Conservation (phyloP, 768 basidiomycete species). For the Melanogaster broomeanus region DNA sequence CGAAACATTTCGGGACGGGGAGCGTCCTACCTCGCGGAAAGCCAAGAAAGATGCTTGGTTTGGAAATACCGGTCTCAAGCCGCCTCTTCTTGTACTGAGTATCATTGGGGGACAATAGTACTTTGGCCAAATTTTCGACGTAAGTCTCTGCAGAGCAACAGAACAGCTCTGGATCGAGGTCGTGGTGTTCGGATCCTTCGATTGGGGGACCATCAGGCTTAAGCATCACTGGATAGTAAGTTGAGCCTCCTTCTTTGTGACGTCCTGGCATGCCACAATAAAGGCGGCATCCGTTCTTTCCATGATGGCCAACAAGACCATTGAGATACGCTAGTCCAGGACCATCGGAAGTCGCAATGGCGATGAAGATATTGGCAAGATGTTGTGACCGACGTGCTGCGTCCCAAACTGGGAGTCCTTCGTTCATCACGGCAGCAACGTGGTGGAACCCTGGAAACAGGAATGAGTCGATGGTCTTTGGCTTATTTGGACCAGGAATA, state of each 20-base stretch:
- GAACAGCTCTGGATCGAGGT: neutral
- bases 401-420: conserved; percentile 24
- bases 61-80: conserved; percentile 33
- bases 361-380: conserved; percentile 12
- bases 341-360: conserved; percentile 31
- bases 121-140: no score
- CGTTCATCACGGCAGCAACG: conserved; percentile 14
- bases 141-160: no score
- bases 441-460: conserved; percentile 16
- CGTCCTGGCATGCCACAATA: conserved; percentile 33
- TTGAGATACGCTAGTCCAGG: conserved; percentile 33
- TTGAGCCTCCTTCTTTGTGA: conserved; percentile 29
- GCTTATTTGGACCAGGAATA: conserved; percentile 37
- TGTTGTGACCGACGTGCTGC: conserved; percentile 4
- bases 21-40: no score
- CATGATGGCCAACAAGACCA: conserved; percentile 40
- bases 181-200: neutral
- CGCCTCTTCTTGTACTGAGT: conserved; percentile 26
- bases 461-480: conserved; percentile 30
- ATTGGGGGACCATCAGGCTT: conserved; percentile 8
- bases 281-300: conserved; percentile 22
- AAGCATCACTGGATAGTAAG: conserved; percentile 39
- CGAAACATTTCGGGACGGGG: conserved; percentile 34
- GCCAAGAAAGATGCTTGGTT: conserved; percentile 38
- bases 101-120: no score